Conservation (phyloP, 805 yeast species). For the Candida glaebosa region DNA sequence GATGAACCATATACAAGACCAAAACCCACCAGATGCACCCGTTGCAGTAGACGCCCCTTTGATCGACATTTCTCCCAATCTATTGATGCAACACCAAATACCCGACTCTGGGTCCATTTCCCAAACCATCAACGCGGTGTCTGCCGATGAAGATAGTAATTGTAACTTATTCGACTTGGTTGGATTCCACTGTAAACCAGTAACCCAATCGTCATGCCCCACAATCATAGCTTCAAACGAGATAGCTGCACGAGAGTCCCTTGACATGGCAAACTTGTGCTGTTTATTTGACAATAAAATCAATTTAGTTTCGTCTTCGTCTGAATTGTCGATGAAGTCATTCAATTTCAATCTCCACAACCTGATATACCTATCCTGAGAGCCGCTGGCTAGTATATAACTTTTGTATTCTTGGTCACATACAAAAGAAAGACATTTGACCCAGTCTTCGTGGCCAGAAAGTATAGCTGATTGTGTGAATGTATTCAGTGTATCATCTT, state of each 20-base stretch:
- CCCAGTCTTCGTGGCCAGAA: conserved; percentile 97
- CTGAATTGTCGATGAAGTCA: conserved; percentile 53
- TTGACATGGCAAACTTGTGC: conserved; percentile 49
- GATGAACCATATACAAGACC: conserved; percentile 66
- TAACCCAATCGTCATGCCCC: conserved; percentile 99
- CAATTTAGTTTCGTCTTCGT: conserved; percentile 51
- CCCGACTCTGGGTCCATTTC: conserved; percentile 83
- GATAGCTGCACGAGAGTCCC: conserved; percentile 46
- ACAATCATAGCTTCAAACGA: conserved; percentile 88
- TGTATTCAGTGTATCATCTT: conserved; percentile 9
- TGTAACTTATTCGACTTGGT: conserved; percentile 38
- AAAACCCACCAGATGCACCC: conserved; percentile 76
- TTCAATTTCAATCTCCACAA: conserved; percentile 74
- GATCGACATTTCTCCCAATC: conserved; percentile 89
- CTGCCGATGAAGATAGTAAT: conserved; percentile 84
- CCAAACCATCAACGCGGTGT: conserved; percentile 92
- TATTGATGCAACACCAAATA: conserved; percentile 76
- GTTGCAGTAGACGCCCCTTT: conserved; percentile 99
- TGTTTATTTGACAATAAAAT: conserved; percentile 67
- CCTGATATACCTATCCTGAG: conserved; percentile 90
- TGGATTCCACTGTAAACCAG: conserved; percentile 81
- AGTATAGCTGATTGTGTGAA: conserved; percentile 49
- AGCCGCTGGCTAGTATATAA: conserved; percentile 77
- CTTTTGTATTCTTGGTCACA: conserved; percentile 45
- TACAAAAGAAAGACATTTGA: conserved; percentile 66